Evolutionary conservation across 2,329 filamentous ascomycete species (phyloP).

Genomic region (Elsinoe necatrix): DNA sequence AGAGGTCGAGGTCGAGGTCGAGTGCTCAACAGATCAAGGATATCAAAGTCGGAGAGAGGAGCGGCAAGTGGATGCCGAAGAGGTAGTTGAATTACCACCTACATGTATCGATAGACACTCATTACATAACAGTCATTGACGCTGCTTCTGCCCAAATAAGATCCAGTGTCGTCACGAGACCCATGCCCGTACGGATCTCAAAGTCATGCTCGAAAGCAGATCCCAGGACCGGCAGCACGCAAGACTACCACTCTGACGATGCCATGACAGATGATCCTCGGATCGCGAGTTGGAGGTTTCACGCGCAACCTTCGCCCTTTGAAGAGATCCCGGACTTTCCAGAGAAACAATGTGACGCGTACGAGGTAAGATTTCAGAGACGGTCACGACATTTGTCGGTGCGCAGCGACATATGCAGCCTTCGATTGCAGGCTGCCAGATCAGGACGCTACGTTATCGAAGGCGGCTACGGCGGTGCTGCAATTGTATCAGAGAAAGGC

Average conservation of each 20-base stretch:
- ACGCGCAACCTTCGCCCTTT: not conserved
- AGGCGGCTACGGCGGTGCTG: constrained; percentile 3
- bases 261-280: constrained; percentile 2
- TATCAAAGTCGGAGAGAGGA: not conserved
- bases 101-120: constrained; percentile 13
- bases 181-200: not conserved
- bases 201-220: not conserved
- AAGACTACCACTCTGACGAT: not conserved
- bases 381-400: not conserved
- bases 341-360: too few relatives aligned
- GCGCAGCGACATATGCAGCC: not conserved
- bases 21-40: not conserved
- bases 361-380: not conserved
- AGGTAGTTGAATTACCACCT: constrained; percentile 7
- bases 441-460: not conserved
- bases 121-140: constrained; percentile 8
- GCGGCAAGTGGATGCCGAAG: not conserved
- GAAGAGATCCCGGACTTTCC: not conserved
- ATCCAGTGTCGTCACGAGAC: too few relatives aligned
- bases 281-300: not conserved
- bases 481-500: not conserved
- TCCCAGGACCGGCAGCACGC: not conserved
- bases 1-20: not conserved
- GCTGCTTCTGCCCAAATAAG: not conserved
- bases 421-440: not conserved